Evolutionary conservation across 2,329 filamentous ascomycete species (phyloP), one percentile per base, ranked within the genome.

Genomic region (Fusarium nisikadoi): DNA sequence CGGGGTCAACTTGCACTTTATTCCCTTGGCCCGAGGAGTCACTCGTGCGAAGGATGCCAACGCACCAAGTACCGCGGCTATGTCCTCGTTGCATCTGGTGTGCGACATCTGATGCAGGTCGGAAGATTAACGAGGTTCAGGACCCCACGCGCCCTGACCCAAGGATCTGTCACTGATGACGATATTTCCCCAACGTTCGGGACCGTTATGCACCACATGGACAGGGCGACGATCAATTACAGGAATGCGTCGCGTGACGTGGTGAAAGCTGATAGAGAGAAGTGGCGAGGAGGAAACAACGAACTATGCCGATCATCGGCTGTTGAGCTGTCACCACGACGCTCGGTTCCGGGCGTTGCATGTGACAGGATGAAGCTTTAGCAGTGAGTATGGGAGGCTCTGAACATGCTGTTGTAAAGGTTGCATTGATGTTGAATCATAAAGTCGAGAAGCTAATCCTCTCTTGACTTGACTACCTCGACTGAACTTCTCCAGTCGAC

Each of bases 401-500:
- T 4, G 2, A n/a, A 10, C 3, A 20, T n/a, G 27, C 20, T 4
- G 3, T 11, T 9, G 4, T 3, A 10, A 31, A n/a, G 3, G 9
- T 6, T 23, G 11, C 8, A 6, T 38, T 38, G 33, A 27, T 52
- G 49, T 25, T 52, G 23, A 20, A 52, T 38, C 31, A 20, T 16
- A 0, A 4, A 13, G 4, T 16, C 8, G 19, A 16, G 19, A 20
- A 14, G 12, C 12, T 65, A 72, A 19, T 72, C 60, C 23, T 72
- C 69, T 49, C 65, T 65, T 12, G 45, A 47, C 31, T 72, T 72
- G 6, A 55, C 46, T n/a, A 11, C 8, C 20, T 65, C 69, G 10
- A 52, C 60, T 1, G 53, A 72, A 4, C 60, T 12, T 38, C 69
- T 55, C 69, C 69, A 72, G 23, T 72, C 69, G 14, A 70, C 38